A percentile compares a stretch with the other conserved stretches of the same genome.
Conservation (phyloP, 176 grass and related monocot genomes). For the Echinochloa phyllopogon region DNA sequence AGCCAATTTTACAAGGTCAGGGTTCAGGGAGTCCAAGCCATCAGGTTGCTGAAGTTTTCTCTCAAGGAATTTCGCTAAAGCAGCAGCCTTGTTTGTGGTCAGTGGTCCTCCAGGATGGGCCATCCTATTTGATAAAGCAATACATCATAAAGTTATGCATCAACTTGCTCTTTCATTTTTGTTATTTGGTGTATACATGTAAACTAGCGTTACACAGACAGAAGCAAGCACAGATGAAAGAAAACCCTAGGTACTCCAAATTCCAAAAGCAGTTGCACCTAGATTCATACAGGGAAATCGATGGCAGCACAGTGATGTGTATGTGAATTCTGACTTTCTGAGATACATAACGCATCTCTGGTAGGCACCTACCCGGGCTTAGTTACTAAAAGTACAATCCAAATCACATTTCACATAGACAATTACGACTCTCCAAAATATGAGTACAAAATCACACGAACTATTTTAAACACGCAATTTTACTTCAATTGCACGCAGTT, state of each 20-base stretch:
- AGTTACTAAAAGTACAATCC: not conserved
- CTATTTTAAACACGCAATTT: not conserved
- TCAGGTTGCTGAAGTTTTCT: constrained; percentile 95
- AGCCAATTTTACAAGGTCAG: constrained; percentile 81
- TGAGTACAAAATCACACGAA: not conserved
- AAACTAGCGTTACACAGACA: no score
- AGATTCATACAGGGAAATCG: no score
- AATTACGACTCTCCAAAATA: not conserved
- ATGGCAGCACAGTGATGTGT: no score
- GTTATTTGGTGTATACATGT: no score
- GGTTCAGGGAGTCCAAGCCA: constrained; percentile 78
- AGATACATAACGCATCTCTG: not conserved
- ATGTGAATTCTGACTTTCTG: not conserved
- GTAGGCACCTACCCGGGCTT: no score
- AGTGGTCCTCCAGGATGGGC: constrained; percentile 90
- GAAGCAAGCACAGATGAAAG: no score
- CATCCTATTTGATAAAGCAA: constrained; percentile 59
- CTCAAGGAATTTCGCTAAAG: constrained; percentile 95
- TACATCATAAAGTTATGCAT: not conserved
- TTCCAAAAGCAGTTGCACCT: not conserved
- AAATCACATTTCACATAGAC: not conserved
- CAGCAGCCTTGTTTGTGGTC: constrained; percentile 98
- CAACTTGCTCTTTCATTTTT: no score
- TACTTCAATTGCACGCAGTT: not conserved
- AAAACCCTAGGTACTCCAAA: no score